Evolutionary conservation across 2,329 filamentous ascomycete species (phyloP), one percentile per base, ranked within the genome.

Genomic region (Diatrype stigma): DNA sequence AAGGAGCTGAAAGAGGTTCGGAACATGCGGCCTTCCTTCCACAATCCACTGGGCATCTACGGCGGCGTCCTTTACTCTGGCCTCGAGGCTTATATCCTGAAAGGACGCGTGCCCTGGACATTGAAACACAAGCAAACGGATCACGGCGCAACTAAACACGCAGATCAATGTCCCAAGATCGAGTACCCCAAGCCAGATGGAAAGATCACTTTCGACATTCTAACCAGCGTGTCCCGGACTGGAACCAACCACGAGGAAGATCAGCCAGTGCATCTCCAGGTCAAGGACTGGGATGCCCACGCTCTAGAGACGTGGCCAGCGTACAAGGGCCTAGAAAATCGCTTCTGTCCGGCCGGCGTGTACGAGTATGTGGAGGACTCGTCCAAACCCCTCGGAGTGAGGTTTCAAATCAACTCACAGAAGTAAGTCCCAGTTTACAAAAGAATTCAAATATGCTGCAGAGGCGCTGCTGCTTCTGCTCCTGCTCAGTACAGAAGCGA

Each of bases 191-290:
- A 97, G 75, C 94, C 94, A 1, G 94, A 99, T 67, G 91, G 91
- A 60, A 88, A 95, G 73, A 86, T 99, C 68, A 90, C 85, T 57
- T 99, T 99, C 66, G 94, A 99, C 68, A 96, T 99, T 59, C 73
- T 99, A 66, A 99, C 94, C 2, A 95, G 89, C 63, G 94, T 99
- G 14, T 95, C 88, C 59, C 85, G 94, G 51, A 97, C 94, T 5
- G 94, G 94, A 37, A 99, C 94, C 30, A 97, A 97, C 73, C 94
- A 99, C 72, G 94, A 97, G 71, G 94, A 99, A 73, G 94, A 99
- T 70, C 92, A 99, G 73, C 94, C 94, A 0, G 91, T 96, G 47
- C 94, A 99, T 71, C 75, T 99, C 62, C 90, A 96, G 71, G 93
- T 99, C 59, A 83, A 88, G 70, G 91, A 99, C 71, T 96, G 91